Evolutionary conservation across 2,329 filamentous ascomycete genomes (phyloP).

Genomic region (Aspergillus ruber): DNA sequence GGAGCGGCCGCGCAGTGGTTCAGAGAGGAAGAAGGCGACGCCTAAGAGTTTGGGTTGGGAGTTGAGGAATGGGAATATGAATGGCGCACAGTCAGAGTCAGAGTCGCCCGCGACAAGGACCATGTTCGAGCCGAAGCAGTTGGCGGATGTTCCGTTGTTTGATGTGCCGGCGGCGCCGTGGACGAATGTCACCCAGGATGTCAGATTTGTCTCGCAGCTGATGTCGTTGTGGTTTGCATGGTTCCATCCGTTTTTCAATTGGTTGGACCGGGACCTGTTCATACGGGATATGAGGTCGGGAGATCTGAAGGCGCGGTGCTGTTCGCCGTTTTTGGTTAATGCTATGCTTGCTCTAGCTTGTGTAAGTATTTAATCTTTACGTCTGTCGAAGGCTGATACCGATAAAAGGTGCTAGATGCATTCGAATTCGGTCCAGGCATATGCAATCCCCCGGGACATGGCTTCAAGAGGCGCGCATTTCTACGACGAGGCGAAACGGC

Average conservation of each 20-base stretch:
- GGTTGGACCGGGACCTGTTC: constrained; percentile 28
- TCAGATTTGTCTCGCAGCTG: constrained; percentile 26
- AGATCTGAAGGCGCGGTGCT: constrained; percentile 19
- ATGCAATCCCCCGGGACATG: constrained; percentile 11
- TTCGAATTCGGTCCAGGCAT: constrained; percentile 21
- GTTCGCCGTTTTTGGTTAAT: constrained; percentile 32
- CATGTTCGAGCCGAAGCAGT: constrained; percentile 11
- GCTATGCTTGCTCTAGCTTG: constrained; percentile 26
- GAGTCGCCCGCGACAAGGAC: constrained; percentile 7
- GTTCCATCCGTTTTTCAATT: constrained; percentile 25
- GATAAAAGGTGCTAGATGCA: constrained; percentile 14
- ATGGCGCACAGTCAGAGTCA: constrained; percentile 11
- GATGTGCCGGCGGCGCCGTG: constrained; percentile 23
- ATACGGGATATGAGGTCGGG: constrained; percentile 28
- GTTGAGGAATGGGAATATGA: constrained; percentile 8
- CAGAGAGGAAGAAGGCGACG: constrained; percentile 11
- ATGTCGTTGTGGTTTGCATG: constrained; percentile 27
- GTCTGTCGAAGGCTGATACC: neutral
- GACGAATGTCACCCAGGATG: constrained; percentile 20
- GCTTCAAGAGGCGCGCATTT: constrained; percentile 23
- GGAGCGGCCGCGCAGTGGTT: constrained; percentile 11
- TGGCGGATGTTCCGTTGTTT: constrained; percentile 14
- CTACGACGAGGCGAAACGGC: constrained; percentile 27
- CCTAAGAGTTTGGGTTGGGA: constrained; percentile 15
- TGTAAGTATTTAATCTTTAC: constrained; percentile 13